Conservation (phyloP, 2,329 filamentous ascomycete species). For the Didymella lethalis region DNA sequence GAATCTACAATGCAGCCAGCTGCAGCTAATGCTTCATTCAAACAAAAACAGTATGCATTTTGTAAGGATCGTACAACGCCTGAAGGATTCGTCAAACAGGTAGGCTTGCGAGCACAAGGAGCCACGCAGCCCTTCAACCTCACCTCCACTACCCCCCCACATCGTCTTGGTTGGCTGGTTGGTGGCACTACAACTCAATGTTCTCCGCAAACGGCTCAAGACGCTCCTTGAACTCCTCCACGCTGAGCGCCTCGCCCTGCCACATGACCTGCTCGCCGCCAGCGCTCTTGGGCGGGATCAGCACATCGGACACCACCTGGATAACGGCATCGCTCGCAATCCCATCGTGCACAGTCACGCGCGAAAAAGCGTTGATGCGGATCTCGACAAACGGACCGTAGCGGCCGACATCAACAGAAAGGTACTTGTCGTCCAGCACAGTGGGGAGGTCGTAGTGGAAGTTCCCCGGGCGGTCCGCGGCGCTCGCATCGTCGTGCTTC, state of each 20-base stretch:
- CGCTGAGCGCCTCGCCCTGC: constrained; percentile 61
- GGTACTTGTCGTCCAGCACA: constrained; percentile 68
- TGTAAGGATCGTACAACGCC: constrained; percentile 18
- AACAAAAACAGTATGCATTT: neutral
- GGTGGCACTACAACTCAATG: constrained; percentile 40
- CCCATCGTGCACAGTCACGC: constrained; percentile 72
- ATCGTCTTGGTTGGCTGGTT: neutral
- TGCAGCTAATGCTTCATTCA: neutral
- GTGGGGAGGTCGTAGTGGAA: constrained; percentile 77
- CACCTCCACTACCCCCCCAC: neutral
- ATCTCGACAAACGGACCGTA: constrained; percentile 75
- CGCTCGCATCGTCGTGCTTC: constrained; percentile 35
- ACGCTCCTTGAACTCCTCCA: constrained; percentile 68
- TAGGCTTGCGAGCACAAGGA: constrained; percentile 4
- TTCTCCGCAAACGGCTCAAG: constrained; percentile 46
- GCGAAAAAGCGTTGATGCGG: constrained; percentile 75
- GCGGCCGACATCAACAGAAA: constrained; percentile 75
- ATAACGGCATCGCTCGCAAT: constrained; percentile 82
- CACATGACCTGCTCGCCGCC: constrained; percentile 48
- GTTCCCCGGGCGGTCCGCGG: constrained; percentile 49
- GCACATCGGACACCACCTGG: constrained; percentile 75
- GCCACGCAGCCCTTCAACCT: constrained; percentile 12
- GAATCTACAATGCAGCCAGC: neutral
- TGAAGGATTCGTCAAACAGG: constrained; percentile 1
- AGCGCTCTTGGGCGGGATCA: constrained; percentile 74